Conservation (phyloP, 73 alveolate genomes). For the Uronychia setigera region DNA sequence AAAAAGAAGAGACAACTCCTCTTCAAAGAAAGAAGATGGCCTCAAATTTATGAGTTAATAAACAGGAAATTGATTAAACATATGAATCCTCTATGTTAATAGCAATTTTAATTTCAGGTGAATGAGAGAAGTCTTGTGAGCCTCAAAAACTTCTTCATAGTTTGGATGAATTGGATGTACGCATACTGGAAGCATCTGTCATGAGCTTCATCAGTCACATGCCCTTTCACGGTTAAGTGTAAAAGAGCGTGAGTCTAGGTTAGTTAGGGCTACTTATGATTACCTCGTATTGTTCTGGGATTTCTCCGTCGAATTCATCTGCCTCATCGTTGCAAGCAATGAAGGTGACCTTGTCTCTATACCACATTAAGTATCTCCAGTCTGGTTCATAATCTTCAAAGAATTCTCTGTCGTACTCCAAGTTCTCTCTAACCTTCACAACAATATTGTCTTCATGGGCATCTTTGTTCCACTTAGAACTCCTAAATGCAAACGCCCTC, state of each 20-base stretch:
- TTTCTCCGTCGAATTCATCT: slow-evolving; percentile 8
- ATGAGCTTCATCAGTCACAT: slow-evolving; percentile 48
- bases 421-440: slow-evolving; percentile 67
- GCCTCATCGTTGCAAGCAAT: slow-evolving; percentile 33
- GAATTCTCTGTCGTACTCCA: slow-evolving; percentile 72
- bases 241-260: slow-evolving; percentile 61
- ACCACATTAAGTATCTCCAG: slow-evolving; percentile 71
- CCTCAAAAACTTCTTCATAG: slow-evolving; percentile 62
- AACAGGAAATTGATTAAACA: too few species aligned
- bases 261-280: too few species aligned
- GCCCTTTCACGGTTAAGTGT: slow-evolving; percentile 31
- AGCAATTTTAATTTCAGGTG: too few species aligned
- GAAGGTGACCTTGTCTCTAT: slow-evolving; percentile 60
- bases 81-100: too few species aligned
- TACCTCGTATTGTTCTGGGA: slow-evolving; percentile 52
- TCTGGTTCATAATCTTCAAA: slow-evolving; percentile 80
- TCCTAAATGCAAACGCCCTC: slow-evolving; percentile 62
- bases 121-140: slow-evolving; percentile 53
- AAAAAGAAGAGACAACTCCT: too few species aligned
- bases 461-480: slow-evolving; percentile 57
- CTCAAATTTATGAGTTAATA: too few species aligned
- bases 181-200: slow-evolving; percentile 40
- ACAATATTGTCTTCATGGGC: slow-evolving; percentile 46
- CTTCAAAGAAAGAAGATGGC: too few species aligned
- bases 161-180: slow-evolving; percentile 60